Base-by-base conservation (phyloP, 2,329 filamentous ascomycete species). In the Juglanconis sp. region DNA sequence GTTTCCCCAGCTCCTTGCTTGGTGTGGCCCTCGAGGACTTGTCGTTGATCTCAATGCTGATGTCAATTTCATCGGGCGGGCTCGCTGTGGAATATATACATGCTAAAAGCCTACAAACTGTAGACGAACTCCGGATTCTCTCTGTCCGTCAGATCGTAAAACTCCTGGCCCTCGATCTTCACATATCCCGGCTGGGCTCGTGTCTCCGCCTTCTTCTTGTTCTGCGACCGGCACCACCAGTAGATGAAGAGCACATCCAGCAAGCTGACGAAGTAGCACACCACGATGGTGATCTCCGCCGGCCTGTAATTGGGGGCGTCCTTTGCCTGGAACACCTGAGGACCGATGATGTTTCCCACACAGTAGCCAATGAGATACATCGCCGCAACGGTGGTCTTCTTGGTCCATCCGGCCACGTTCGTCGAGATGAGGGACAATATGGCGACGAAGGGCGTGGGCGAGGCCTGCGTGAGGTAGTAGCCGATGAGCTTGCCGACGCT, bases 111-210 rank as follows among this genome's bases (percentile, higher is more conserved):
- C 70, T 74, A 84, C 52, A 86, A 62, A 24, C 77, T 80, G 68
- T 90, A 90, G 0, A 82, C 71, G 68, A 90, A 88, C 68, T 89
- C 82, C 1, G 77, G 74, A 62, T 88, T 90, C 75, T 90, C 87
- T 58, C 77, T 73, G 68, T 90, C 87, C 4, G 86, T 89, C 64
- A 89, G 71, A 68, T 90, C 86, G 59, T 85, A 75, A 73, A 83
- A 89, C 76, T 89, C 87, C 71, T 89, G 86, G 63, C 89, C 88
- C 69, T 86, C 83, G 57, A 89, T 63, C 71, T 80, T 86, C 31
- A 77, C 75, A 69, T 90, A 90, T 1, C 76, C 81, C 0, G 84
- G 80, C 54, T 75, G 73, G 1, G 78, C 79, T 47, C 84, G 72
- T 15, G 83, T 67, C 7, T 68, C 67, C 0, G 77, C 82, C 74